Evolutionary conservation across 768 basidiomycete genomes (phyloP).

Genomic region (Peribolospora kevripleyi): DNA sequence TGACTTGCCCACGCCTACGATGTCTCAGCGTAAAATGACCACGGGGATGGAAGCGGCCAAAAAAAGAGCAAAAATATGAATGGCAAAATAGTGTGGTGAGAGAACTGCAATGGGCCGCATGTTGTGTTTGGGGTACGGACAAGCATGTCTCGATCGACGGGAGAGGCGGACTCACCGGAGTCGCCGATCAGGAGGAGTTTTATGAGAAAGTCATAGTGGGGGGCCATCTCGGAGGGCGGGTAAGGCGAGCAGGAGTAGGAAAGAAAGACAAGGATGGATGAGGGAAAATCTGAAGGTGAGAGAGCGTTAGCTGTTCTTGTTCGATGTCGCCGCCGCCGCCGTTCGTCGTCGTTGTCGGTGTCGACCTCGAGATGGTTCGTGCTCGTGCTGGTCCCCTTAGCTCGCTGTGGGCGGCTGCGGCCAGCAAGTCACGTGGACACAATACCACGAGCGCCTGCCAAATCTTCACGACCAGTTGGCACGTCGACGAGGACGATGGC

Average conservation of each 20-base stretch:
- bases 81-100: not conserved
- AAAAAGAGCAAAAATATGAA: not conserved
- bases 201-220: conserved; percentile 89
- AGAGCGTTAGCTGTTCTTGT: too few relatives aligned
- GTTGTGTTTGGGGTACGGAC: not conserved
- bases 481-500: too few relatives aligned
- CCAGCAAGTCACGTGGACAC: too few relatives aligned
- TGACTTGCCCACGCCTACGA: conserved; percentile 71
- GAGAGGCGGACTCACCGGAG: conserved; percentile 33
- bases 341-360: conserved; percentile 3
- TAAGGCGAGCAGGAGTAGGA: too few relatives aligned
- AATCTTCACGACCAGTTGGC: too few relatives aligned
- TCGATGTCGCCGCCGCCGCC: conserved; percentile 10
- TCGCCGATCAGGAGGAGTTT: too few relatives aligned
- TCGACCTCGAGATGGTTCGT: too few relatives aligned
- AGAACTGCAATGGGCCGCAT: not conserved
- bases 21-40: conserved; percentile 10
- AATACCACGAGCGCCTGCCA: too few relatives aligned
- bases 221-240: conserved; percentile 12
- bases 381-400: too few relatives aligned
- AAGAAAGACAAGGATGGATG: too few relatives aligned
- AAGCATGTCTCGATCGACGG: not conserved
- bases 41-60: not conserved
- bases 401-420: too few relatives aligned
- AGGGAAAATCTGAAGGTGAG: too few relatives aligned